Base-by-base conservation (phyloP, 1,139 yeast genomes). In the Hemisphaericaspora xylofermentans region DNA sequence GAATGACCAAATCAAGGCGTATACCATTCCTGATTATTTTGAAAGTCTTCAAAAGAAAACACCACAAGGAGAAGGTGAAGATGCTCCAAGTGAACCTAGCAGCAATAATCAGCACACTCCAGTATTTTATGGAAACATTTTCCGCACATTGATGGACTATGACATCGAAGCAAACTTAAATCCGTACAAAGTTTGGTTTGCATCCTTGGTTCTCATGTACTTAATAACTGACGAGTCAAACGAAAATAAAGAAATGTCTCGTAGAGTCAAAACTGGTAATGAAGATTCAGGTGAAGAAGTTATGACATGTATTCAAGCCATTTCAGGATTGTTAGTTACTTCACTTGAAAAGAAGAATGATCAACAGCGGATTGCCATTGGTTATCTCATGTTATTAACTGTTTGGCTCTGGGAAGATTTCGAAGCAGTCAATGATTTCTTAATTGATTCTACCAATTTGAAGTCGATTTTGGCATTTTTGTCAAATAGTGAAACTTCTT, bases 151-250 rank as follows among this genome's bases (percentile, higher is more conserved):
- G 6, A 75, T 88, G 56, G 94, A 85, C 49, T 88, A 86, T 53
- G 94, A 89, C 51, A 78, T 88, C 1, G 89, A 85, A 15, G 65
- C 78, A 36, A 79, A 82, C 43, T 63, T 89, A 33, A 91, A 94
- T 51, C 97, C 98, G 0, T 93, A 88, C 58, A 80, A 83, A 53
- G 66, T 82, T 1, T 94, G 96, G 95, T 91, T 93, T 64, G 82
- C 97, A 0, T 71, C 88, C 1, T 75, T 81, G 2, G 69, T 88
- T 3, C 57, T 93, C 31, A 68, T 86, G 42, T 78, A 78, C 44
- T 57, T 89, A 4, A 77, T 89, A 48, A 76, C 77, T 43, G 78
- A 78, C 42, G 87, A 80, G 35, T 69, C 70, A 43, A 71, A 69
- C 7, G 80, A 73, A 22, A 72, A 77, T 24, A 74, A 77, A 46